Evolutionary conservation across 345 rosid genomes (phyloP).

Genomic region (Hirschfeldia incana): DNA sequence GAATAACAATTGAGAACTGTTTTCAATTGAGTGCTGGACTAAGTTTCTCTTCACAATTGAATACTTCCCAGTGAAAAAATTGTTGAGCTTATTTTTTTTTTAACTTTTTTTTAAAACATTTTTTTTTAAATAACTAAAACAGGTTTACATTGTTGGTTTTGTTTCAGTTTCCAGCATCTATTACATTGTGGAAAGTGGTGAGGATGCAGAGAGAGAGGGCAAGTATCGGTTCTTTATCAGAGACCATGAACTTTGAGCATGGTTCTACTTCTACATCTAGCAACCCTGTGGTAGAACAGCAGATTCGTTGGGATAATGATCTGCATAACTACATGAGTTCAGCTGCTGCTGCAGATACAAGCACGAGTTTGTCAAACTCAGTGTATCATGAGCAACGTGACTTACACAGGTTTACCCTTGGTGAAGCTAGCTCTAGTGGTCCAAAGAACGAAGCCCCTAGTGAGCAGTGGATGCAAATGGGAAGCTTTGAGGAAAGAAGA

Average conservation of each 20-base stretch:
- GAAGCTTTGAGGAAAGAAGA: constrained; percentile 54
- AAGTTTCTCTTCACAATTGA: neutral
- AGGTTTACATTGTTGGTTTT: neutral
- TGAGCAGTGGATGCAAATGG: constrained; percentile 49
- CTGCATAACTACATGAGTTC: constrained; percentile 54
- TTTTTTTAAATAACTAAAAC: constrained; percentile 9
- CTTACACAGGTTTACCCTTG: constrained; percentile 44
- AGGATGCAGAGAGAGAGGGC: constrained; percentile 89
- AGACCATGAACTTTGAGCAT: constrained; percentile 68
- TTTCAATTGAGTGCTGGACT: neutral
- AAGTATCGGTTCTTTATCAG: constrained; percentile 71
- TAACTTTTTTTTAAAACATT: too few relatives aligned
- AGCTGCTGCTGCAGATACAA: constrained; percentile 44
- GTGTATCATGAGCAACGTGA: constrained; percentile 53
- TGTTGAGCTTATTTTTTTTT: neutral
- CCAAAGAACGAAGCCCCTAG: constrained; percentile 43
- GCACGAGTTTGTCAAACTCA: constrained; percentile 44
- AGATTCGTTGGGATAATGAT: constrained; percentile 59
- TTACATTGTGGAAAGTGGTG: constrained; percentile 30
- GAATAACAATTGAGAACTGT: too few relatives aligned
- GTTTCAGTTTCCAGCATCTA: constrained; percentile 14
- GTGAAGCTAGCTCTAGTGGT: constrained; percentile 46
- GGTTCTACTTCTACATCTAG: constrained; percentile 77
- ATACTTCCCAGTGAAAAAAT: neutral
- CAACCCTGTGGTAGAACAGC: constrained; percentile 59